Conservation (phyloP, 2,329 filamentous ascomycete genomes). For the Aspergillus awamori region DNA sequence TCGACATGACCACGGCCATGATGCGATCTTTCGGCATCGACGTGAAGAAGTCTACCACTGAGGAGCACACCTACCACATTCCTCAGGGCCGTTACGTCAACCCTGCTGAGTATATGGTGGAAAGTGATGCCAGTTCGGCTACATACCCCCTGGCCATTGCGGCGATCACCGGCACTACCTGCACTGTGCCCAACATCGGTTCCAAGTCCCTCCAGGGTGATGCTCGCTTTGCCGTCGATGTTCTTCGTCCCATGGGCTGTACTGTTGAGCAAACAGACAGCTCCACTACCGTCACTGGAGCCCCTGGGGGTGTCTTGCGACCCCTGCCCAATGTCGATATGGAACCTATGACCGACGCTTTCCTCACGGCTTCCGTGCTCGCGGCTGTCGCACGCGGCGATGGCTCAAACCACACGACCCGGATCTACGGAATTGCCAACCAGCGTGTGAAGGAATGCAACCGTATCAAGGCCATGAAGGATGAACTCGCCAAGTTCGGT, state of each 20-base stretch:
- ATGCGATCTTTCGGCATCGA: slow-evolving; percentile 89
- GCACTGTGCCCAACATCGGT: slow-evolving; percentile 95
- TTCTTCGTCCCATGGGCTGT: slow-evolving; percentile 92
- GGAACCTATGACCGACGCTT: slow-evolving; percentile 99
- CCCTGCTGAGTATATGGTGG: slow-evolving; percentile 82
- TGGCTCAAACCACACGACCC: slow-evolving; percentile 64
- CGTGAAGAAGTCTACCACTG: slow-evolving; percentile 73
- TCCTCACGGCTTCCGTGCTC: slow-evolving; percentile 90
- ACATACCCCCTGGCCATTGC: slow-evolving; percentile 94
- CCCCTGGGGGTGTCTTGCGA: slow-evolving; percentile 70
- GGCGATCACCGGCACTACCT: slow-evolving; percentile 92
- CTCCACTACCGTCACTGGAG: slow-evolving; percentile 92
- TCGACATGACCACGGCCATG: slow-evolving; percentile 98
- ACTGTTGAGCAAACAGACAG: slow-evolving; percentile 78
- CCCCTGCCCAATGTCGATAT: slow-evolving; percentile 86
- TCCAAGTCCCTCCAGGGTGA: slow-evolving; percentile 91
- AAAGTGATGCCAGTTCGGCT: slow-evolving; percentile 96
- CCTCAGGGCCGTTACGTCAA: slow-evolving; percentile 82
- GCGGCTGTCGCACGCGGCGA: slow-evolving; percentile 83
- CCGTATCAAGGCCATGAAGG: slow-evolving; percentile 91
- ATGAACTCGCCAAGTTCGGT: slow-evolving; percentile 91
- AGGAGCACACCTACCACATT: slow-evolving; percentile 91
- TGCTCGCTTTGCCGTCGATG: slow-evolving; percentile 88
- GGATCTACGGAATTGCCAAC: slow-evolving; percentile 93
- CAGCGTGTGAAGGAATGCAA: slow-evolving; percentile 99